Conservation (phyloP, 352 stramenopile species). For the Phytophthora multivora region DNA sequence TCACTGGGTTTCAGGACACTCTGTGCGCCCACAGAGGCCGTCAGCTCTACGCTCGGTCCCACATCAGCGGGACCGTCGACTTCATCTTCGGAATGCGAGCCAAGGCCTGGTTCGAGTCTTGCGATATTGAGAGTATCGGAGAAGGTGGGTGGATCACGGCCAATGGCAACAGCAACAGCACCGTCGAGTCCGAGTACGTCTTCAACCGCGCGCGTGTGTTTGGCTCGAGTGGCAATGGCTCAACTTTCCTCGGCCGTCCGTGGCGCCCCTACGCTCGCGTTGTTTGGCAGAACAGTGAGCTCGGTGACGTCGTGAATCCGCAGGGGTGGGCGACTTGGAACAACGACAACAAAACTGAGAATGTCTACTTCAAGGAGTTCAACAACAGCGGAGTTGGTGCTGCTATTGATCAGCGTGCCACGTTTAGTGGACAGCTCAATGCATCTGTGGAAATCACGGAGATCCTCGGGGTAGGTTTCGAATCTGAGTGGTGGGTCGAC, state of each 20-base stretch:
- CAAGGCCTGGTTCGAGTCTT: conserved; percentile 24
- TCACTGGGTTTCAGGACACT: conserved; percentile 24
- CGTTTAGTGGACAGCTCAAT: conserved; percentile 13
- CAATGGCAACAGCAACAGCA: conserved; percentile 10
- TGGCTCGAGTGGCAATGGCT: not conserved
- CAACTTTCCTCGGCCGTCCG: conserved; percentile 14
- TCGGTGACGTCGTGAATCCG: conserved; percentile 7
- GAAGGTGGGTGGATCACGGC: conserved; percentile 10
- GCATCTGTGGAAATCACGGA: conserved; percentile 7
- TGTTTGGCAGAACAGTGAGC: conserved; percentile 13
- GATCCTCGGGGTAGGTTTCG: conserved; percentile 2
- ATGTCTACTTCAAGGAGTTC: conserved; percentile 15
- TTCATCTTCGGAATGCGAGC: conserved; percentile 20
- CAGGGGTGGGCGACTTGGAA: conserved; percentile 11
- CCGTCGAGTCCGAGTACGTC: conserved; percentile 1
- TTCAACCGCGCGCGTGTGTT: conserved; percentile 13
- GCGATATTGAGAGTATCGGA: conserved; percentile 12
- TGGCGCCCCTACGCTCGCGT: conserved; percentile 9
- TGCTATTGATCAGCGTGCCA: not conserved
- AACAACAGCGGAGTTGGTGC: not conserved
- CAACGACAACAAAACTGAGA: not conserved
- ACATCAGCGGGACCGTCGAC: conserved; percentile 17
- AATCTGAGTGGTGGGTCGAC: conserved; percentile 13
- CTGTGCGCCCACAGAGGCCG: conserved; percentile 15
- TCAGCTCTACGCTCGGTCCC: conserved; percentile 7